A percentile compares a stretch with the other conserved stretches of the same genome.
Evolutionary conservation across 768 basidiomycete species (phyloP).

Genomic region (Serendipita vermifera): DNA sequence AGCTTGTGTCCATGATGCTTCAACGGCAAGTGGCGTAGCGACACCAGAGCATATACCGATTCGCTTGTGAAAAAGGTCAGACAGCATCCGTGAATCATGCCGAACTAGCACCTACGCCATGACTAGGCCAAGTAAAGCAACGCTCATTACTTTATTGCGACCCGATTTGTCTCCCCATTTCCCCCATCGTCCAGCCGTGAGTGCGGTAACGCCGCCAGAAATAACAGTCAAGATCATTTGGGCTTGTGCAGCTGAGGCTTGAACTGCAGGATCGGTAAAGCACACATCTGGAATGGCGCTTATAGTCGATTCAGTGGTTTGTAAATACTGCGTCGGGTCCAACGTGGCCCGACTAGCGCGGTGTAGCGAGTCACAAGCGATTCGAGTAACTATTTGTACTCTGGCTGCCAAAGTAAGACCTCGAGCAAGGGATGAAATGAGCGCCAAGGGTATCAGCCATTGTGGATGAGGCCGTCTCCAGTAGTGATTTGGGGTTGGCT

Average conservation of each 20-base stretch:
- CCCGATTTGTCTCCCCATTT: slow-evolving; percentile 63
- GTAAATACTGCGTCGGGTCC: slow-evolving; percentile 24
- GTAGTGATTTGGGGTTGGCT: not conserved
- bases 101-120: slow-evolving; percentile 44
- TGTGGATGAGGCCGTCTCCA: not conserved
- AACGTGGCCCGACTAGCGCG: slow-evolving; percentile 24
- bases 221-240: slow-evolving; percentile 40
- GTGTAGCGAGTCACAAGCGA: slow-evolving; percentile 52
- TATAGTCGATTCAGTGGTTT: slow-evolving; percentile 8
- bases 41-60: slow-evolving; percentile 63
- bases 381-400: slow-evolving; percentile 65
- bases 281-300: slow-evolving; percentile 20
- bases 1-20: slow-evolving; percentile 56
- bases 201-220: slow-evolving; percentile 66
- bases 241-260: slow-evolving; percentile 47
- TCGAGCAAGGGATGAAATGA: slow-evolving; percentile 54
- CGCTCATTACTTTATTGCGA: slow-evolving; percentile 57
- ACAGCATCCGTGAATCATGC: slow-evolving; percentile 22
- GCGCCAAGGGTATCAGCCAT: slow-evolving; percentile 57
- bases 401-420: slow-evolving; percentile 69
- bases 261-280: slow-evolving; percentile 41
- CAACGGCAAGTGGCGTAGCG: slow-evolving; percentile 45
- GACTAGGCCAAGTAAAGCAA: slow-evolving; percentile 55
- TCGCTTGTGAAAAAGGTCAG: slow-evolving; percentile 39
- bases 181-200: slow-evolving; percentile 83